These are phyloP conservation scores for Sporothrix inflata DNA, from an alignment of 2,329 filamentous ascomycete species.

Conservation along the genomic window DNA sequence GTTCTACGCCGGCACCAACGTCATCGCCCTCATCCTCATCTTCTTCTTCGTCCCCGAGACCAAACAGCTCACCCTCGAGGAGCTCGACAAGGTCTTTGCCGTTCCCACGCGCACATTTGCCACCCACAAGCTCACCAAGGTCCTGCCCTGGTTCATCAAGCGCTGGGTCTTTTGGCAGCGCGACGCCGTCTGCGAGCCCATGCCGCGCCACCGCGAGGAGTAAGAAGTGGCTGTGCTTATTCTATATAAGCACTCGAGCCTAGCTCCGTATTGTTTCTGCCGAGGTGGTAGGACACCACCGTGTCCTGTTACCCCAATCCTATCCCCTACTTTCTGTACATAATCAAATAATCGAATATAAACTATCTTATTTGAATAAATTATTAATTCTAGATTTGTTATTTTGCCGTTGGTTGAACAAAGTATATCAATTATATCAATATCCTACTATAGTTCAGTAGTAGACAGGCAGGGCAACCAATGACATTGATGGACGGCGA, in stretches of 20 bases:
- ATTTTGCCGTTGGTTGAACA: too few species aligned
- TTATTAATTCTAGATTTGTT: too few species aligned
- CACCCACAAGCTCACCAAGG: conserved; percentile 38
- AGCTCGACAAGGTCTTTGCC: conserved; percentile 64
- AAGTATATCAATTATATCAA: too few species aligned
- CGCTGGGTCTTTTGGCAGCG: conserved; percentile 25
- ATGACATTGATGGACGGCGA: too few species aligned
- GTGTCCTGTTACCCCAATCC: too few species aligned
- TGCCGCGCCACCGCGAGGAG: neutral
- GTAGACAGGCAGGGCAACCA: too few species aligned
- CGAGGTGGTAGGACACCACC: too few species aligned
- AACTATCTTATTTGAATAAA: too few species aligned
- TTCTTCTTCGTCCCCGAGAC: conserved; percentile 63
- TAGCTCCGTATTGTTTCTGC: too few species aligned
- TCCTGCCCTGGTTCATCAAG: conserved; percentile 31
- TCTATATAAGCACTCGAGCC: neutral
- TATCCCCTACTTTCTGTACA: too few species aligned
- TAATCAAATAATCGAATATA: too few species aligned
- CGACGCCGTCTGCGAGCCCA: neutral
- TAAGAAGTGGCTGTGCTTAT: neutral
- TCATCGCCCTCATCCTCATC: conserved; percentile 60
- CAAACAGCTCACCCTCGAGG: conserved; percentile 60
- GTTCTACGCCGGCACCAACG: conserved; percentile 60
- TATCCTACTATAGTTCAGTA: too few species aligned
- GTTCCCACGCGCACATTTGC: conserved; percentile 54